Evolutionary conservation across 2,329 filamentous ascomycete species (phyloP).

Genomic region (Mollisiaceae sp.): DNA sequence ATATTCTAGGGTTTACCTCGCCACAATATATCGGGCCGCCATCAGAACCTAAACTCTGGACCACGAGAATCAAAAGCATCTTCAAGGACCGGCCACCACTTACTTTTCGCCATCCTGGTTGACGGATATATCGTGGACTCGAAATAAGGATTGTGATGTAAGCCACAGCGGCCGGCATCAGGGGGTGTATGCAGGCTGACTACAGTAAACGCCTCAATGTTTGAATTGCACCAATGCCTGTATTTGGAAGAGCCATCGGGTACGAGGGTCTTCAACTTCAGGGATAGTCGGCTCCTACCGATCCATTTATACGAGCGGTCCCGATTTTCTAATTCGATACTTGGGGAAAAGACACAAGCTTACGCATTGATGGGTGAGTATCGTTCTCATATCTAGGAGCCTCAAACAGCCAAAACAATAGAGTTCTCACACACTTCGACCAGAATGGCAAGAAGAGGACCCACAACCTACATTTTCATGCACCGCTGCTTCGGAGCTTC

Average conservation of each 20-base stretch:
- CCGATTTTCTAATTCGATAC: not conserved
- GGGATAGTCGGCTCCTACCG: not conserved
- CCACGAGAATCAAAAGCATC: not conserved
- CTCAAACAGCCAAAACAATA: not conserved
- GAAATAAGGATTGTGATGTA: not conserved
- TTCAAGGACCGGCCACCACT: not conserved
- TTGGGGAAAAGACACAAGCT: not conserved
- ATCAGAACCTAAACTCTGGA: not conserved
- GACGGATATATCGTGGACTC: not conserved
- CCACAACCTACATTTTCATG: not conserved
- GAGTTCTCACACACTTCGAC: not conserved
- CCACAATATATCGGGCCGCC: too few relatives aligned
- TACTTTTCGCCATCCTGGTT: not conserved
- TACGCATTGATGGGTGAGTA: not conserved
- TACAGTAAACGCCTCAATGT: not conserved
- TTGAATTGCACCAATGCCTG: not conserved
- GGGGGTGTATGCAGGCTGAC: not conserved
- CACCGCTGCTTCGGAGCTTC: not conserved
- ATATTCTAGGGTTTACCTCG: too few relatives aligned
- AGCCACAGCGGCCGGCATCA: not conserved
- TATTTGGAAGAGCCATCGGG: not conserved
- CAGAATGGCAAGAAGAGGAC: not conserved
- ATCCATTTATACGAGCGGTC: not conserved
- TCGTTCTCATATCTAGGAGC: not conserved
- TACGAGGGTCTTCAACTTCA: not conserved